Percentiles rank a stretch among this genome's conserved stretches.
These are phyloP conservation scores for Conoideocrella luteorostrata DNA, from an alignment of 2,329 filamentous ascomycete species.

Conservation along the genomic window DNA sequence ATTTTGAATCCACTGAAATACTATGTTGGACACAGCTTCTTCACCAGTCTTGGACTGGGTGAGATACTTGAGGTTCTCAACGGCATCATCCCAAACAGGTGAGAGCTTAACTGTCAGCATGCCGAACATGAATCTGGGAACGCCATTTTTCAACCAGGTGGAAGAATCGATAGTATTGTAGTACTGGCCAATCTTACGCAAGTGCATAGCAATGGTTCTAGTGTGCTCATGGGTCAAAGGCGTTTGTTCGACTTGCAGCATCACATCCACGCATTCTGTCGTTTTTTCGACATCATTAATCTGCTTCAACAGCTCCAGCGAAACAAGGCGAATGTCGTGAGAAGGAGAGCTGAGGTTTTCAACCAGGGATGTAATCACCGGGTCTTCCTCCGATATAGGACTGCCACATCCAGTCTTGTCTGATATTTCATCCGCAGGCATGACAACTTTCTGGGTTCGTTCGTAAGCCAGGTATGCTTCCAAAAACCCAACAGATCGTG, in stretches of 20 bases:
- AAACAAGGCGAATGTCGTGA: slow-evolving; percentile 65
- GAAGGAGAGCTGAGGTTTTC: slow-evolving; percentile 70
- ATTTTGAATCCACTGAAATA: slow-evolving; percentile 69
- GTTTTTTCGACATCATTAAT: slow-evolving; percentile 33
- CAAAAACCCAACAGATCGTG: slow-evolving; percentile 59
- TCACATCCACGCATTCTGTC: slow-evolving; percentile 36
- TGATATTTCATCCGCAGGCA: slow-evolving; percentile 13
- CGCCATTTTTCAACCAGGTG: slow-evolving; percentile 61
- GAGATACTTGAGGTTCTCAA: slow-evolving; percentile 68
- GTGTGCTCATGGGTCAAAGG: slow-evolving; percentile 70
- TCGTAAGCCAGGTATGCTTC: slow-evolving; percentile 56
- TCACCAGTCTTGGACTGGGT: slow-evolving; percentile 66
- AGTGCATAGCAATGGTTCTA: slow-evolving; percentile 74
- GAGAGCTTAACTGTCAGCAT: slow-evolving; percentile 80
- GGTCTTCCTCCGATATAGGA: slow-evolving; percentile 44
- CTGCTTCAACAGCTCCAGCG: slow-evolving; percentile 63
- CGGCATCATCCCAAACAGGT: slow-evolving; percentile 81
- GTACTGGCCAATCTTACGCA: slow-evolving; percentile 65
- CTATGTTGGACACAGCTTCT: slow-evolving; percentile 61
- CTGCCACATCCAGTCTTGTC: slow-evolving; percentile 36
- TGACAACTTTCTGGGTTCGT: slow-evolving; percentile 19
- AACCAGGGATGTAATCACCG: slow-evolving; percentile 59
- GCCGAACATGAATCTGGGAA: slow-evolving; percentile 82
- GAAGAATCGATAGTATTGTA: slow-evolving; percentile 55
- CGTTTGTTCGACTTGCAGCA: slow-evolving; percentile 74